These are phyloP conservation scores for Trichoderma aggressivum DNA, from an alignment of 2,329 filamentous ascomycete genomes.

Conservation along the genomic window DNA sequence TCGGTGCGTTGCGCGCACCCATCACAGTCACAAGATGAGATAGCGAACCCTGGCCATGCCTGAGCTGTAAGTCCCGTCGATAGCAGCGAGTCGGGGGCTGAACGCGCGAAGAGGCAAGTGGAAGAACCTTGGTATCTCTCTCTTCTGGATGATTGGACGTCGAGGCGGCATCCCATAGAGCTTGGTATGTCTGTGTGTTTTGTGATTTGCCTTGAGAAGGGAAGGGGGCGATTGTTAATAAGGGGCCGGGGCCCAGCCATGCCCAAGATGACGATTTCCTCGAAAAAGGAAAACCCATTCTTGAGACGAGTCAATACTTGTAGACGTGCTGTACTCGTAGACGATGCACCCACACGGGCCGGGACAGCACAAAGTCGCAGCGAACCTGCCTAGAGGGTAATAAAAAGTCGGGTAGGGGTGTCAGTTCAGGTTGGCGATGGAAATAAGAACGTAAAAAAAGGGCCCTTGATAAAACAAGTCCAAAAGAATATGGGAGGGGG, in stretches of 20 bases:
- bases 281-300: not conserved
- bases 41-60: not conserved
- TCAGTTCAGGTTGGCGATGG: not conserved
- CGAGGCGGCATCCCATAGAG: not conserved
- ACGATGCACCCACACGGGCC: not conserved
- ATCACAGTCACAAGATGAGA: conserved; percentile 6
- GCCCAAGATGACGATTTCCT: not conserved
- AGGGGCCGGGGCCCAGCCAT: not conserved
- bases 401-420: not conserved
- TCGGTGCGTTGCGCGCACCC: not conserved
- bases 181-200: conserved; percentile 7
- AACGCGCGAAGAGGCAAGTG: not conserved
- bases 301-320: not conserved
- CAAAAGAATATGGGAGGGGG: not conserved
- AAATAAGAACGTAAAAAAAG: conserved; percentile 4
- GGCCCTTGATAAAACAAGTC: not conserved
- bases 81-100: not conserved
- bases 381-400: not conserved
- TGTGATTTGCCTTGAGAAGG: not conserved
- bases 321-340: too few relatives aligned
- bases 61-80: not conserved
- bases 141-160: not conserved
- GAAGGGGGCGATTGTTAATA: not conserved
- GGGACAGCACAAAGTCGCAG: not conserved
- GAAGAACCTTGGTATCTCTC: not conserved